These are phyloP conservation scores for Cladophialophora psammophila DNA, from an alignment of 2,329 filamentous ascomycete species.

Conservation along the genomic window DNA sequence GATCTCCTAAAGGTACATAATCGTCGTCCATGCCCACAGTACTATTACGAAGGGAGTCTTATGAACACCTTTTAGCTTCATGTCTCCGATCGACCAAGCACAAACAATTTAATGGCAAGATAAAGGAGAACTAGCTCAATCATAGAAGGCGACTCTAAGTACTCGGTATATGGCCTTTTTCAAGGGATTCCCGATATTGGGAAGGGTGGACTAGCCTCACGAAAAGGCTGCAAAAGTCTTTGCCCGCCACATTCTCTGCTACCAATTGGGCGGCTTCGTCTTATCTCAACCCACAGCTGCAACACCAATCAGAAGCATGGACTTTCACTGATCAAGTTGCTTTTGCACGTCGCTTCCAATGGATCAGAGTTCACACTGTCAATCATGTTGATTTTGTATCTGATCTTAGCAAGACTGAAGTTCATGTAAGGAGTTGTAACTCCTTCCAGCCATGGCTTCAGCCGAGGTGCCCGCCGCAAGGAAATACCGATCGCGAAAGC, in stretches of 20 bases:
- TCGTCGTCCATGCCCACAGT: too few species aligned
- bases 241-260: neutral
- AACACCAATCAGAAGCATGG: neutral
- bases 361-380: neutral
- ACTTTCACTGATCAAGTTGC: neutral
- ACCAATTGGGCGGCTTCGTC: neutral
- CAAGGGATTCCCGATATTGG: too few species aligned
- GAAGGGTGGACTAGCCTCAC: too few species aligned
- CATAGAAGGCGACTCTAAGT: too few species aligned
- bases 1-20: too few species aligned
- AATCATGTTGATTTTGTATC: neutral
- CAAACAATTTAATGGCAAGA: too few species aligned
- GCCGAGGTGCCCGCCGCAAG: slow-evolving; percentile 20
- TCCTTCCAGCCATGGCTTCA: neutral
- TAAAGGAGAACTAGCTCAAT: too few species aligned
- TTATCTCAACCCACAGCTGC: neutral
- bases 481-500: slow-evolving; percentile 31
- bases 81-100: too few species aligned
- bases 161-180: too few species aligned
- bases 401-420: neutral
- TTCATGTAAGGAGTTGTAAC: neutral
- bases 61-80: too few species aligned
- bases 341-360: neutral
- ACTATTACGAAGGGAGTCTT: too few species aligned
- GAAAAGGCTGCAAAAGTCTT: neutral